Conservation (phyloP, 768 basidiomycete genomes). For the Kwoniella bestiolae region DNA sequence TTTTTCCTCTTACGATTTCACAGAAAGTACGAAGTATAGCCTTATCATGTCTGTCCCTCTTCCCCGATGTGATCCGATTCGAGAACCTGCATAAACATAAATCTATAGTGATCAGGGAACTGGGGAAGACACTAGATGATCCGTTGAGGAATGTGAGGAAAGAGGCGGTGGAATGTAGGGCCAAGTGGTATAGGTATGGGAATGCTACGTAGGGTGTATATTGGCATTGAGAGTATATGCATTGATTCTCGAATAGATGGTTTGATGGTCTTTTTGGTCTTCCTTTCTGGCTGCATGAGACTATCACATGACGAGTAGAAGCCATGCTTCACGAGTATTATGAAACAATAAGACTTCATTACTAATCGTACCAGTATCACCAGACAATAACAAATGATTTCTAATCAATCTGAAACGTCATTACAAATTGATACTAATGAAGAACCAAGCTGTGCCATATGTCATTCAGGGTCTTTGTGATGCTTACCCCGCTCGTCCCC, state of each 20-base stretch:
- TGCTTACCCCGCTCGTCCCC: neutral
- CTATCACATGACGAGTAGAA: too few relatives aligned
- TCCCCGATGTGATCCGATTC: slow-evolving; percentile 80
- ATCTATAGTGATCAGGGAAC: slow-evolving; percentile 69
- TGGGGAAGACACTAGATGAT: slow-evolving; percentile 82
- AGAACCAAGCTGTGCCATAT: neutral
- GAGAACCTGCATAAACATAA: slow-evolving; percentile 82
- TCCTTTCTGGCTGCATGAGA: too few relatives aligned
- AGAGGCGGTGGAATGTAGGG: slow-evolving; percentile 82
- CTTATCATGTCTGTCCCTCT: slow-evolving; percentile 70
- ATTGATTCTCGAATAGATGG: neutral
- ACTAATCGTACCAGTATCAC: too few relatives aligned
- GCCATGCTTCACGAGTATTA: too few relatives aligned
- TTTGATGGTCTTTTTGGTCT: neutral
- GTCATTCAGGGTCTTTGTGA: neutral
- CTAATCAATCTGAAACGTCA: neutral
- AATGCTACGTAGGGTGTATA: slow-evolving; percentile 5
- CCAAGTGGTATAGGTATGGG: slow-evolving; percentile 55
- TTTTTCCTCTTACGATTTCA: slow-evolving; percentile 10
- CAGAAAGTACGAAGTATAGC: slow-evolving; percentile 79
- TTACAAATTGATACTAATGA: neutral
- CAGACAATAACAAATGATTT: neutral
- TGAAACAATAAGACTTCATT: too few relatives aligned
- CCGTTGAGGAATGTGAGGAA: slow-evolving; percentile 80
- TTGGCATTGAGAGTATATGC: neutral